Conservation (phyloP, 495 filamentous ascomycete species). For the Podospora conica region DNA sequence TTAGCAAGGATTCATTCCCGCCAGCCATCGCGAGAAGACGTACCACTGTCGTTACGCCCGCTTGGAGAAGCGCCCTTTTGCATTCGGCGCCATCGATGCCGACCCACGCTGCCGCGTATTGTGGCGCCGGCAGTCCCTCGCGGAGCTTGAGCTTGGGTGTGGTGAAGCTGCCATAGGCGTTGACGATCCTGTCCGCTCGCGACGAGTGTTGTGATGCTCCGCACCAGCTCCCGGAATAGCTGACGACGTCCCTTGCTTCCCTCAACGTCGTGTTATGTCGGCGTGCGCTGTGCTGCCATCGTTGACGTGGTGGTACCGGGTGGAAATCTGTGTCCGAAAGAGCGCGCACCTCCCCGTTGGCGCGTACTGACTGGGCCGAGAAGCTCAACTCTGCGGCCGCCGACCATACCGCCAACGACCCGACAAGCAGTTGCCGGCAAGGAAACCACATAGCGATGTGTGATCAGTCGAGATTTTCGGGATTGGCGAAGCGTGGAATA, state of each 20-base stretch:
- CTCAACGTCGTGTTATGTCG: neutral
- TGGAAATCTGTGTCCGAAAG: slow-evolving; percentile 14
- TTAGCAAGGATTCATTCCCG: neutral
- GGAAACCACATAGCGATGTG: slow-evolving; percentile 16
- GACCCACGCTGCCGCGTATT: slow-evolving; percentile 27
- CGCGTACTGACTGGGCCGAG: slow-evolving; percentile 15
- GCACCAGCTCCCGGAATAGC: slow-evolving; percentile 30
- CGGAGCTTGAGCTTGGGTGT: slow-evolving; percentile 23
- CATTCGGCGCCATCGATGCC: slow-evolving; percentile 31
- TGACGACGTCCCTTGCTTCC: slow-evolving; percentile 11
- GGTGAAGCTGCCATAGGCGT: slow-evolving; percentile 22
- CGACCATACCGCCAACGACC: slow-evolving; percentile 10
- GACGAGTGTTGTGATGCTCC: slow-evolving; percentile 23
- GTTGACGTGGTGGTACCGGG: slow-evolving; percentile 14
- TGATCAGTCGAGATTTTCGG: neutral
- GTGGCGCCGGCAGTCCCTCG: slow-evolving; percentile 13
- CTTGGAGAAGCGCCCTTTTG: slow-evolving; percentile 21
- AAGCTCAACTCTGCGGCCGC: slow-evolving; percentile 18
- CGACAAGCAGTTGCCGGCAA: slow-evolving; percentile 9
- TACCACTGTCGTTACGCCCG: slow-evolving; percentile 28
- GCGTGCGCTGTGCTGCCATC: slow-evolving; percentile 10
- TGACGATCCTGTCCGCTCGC: slow-evolving; percentile 15
- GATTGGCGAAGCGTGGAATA: neutral
- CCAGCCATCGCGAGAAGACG: neutral
- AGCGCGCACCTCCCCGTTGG: slow-evolving; percentile 10